Base-by-base conservation (phyloP, 2,329 filamentous ascomycete genomes). In the Diaporthe nobilis region DNA sequence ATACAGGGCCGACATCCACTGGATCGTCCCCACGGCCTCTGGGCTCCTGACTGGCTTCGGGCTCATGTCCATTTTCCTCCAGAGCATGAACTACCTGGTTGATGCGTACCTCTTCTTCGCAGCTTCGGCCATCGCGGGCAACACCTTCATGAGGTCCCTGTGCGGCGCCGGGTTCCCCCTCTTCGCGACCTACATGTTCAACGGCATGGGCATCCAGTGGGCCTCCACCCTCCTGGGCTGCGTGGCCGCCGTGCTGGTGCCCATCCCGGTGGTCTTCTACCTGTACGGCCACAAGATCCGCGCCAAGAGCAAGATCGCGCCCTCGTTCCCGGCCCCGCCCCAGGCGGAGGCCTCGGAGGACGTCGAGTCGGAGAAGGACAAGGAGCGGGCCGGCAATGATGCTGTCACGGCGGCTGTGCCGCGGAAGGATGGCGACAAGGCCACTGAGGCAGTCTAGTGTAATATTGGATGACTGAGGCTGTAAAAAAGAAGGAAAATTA, bases 31-130 rank as follows among this genome's bases (percentile, higher is more conserved):
- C 7, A 87, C 90, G 2, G 84, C 89, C 9, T 92, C 91, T 7
- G 92, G 92, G 67, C 83, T 93, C 68, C 86, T 89, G 84, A 90
- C 92, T 68, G 94, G 94, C 5, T 94, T 95, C 61, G 94, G 94
- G 7, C 92, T 97, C 81, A 92, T 95, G 85, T 93, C 93, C 37
- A 95, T 97, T 81, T 96, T 96, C 87, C 90, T 97, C 49, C 93
- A 94, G 78, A 88, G 92, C 17, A 86, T 97, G 76, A 97, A 96
- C 85, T 96, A 96, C 82, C 90, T 96, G 4, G 92, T 96, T 75
- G 94, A 96, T 80, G 92, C 91, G 13, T 93, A 93, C 80, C 89
- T 92, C 80, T 91, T 92, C 90, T 92, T 92, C 79, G 91, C 95
- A 1, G 95, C 95, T 15, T 96, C 94, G 0, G 95, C 94, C 31